Base-by-base conservation (phyloP, 805 yeast genomes). In the Yueomyces sp. region DNA sequence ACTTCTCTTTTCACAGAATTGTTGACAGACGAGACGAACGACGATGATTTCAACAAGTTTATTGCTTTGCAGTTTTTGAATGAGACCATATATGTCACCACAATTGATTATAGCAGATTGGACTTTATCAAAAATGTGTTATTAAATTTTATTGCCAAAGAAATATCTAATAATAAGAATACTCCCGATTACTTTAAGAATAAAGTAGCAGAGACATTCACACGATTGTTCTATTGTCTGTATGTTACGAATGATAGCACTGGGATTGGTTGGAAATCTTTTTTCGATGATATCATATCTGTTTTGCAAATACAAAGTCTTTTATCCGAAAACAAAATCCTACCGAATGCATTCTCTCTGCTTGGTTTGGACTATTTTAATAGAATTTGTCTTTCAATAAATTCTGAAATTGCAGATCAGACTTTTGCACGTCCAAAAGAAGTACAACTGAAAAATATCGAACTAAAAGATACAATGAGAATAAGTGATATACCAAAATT, bases 401-500 rank as follows among this genome's bases (percentile, higher is more conserved):
- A 92, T 60, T 79, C 80, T 30, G 96, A 88, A 63, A 86, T 92
- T 52, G 98, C 95, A 33, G 98, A 92, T 60, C 92, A 84, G 57
- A 73, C 88, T 51, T 82, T 87, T 49, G 65, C 78, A 32, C 75
- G 94, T 53, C 76, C 81, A 8, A 76, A 76, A 50, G 74, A 74
- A 28, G 61, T 71, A 12, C 74, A 74, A 39, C 79, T 78, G 40
- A 74, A 85, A 53, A 85, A 83, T 60, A 81, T 74, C 51, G 63
- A 67, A 39, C 68, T 92, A 47, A 92, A 92, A 57, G 99, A 92
- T 62, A 69, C 75, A 28, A 81, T 92, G 51, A 74, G 99, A 61
- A 69, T 70, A 9, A 71, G 76, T 42, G 96, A 87, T 59, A 80
- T 90, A 79, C 65, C 68, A 26, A 60, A 66, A 7, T 64, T 90